Base-by-base conservation (phyloP, 2,329 filamentous ascomycete genomes). In the Colletotrichum euphorbiae region DNA sequence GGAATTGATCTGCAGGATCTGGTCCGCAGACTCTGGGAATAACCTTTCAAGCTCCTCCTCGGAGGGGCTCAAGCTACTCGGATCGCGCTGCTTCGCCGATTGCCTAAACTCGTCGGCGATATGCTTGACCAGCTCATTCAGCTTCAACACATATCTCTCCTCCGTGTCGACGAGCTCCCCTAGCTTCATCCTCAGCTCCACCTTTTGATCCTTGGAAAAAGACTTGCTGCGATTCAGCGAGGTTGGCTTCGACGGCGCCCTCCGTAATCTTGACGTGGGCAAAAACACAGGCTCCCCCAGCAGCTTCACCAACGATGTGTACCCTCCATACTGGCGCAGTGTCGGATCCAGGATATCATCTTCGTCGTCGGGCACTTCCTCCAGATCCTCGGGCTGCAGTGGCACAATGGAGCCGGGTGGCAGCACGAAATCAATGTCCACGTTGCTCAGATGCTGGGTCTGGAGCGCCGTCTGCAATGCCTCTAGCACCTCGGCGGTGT, bases 91-190 rank as follows among this genome's bases (percentile, higher is more conserved):
- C 73, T 85, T 89, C 4, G 91, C 90, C 70, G 89, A 91, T 57
- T 90, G 82, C 36, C 92, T 89, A 74, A 97, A 94, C 70, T 97
- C 92, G 62, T 89, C 88, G 28, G 93, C 93, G 33, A 98, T 89
- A 67, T 91, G 89, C 70, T 92, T 89, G 46, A 97, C 91, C 69
- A 99, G 81, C 72, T 96, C 92, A 70, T 92, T 89, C 64, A 99
- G 81, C 78, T 98, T 98, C 73, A 87, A 86, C 46, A 99, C 93
- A 79, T 98, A 99, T 77, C 93, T 91, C 76, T 96, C 93, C 78
- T 99, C 96, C 0, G 96, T 99, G 74, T 97, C 93, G 38, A 98
- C 88, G 68, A 98, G 82, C 78, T 99, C 96, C 67, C 89, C 90
- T 85, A 99, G 90, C 78, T 97, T 95, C 79, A 94, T 91, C 45